Percentiles rank a stretch among this genome's conserved stretches.
Conservation (phyloP, 495 filamentous ascomycete genomes). For the Patellaria atrata region DNA sequence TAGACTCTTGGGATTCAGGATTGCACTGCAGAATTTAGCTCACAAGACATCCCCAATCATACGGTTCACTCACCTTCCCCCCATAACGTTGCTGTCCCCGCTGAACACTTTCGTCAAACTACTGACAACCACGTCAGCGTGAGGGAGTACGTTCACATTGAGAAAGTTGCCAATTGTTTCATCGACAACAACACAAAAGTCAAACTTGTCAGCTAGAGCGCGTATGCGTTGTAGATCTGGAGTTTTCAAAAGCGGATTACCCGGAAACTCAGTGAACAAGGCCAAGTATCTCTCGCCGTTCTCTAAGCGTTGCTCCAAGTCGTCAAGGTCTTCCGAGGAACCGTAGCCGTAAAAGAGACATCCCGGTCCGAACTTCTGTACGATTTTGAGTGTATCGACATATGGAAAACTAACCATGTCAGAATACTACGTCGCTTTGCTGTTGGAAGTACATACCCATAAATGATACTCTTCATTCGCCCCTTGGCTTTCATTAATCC, state of each 20-base stretch:
- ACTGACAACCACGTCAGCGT: slow-evolving; percentile 82
- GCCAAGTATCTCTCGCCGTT: slow-evolving; percentile 66
- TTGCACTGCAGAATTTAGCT: slow-evolving; percentile 35
- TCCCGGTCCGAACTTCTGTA: slow-evolving; percentile 88
- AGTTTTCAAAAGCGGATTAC: slow-evolving; percentile 76
- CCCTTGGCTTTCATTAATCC: slow-evolving; percentile 47
- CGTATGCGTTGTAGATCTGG: slow-evolving; percentile 75
- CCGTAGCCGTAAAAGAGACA: slow-evolving; percentile 83
- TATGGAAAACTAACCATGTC: slow-evolving; percentile 65
- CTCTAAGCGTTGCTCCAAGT: slow-evolving; percentile 58
- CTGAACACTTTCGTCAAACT: slow-evolving; percentile 95
- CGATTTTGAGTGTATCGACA: slow-evolving; percentile 86
- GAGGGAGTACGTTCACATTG: slow-evolving; percentile 82
- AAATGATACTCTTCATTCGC: slow-evolving; percentile 52
- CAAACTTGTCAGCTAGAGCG: slow-evolving; percentile 61
- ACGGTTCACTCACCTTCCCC: slow-evolving; percentile 42
- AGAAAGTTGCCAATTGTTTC: slow-evolving; percentile 94
- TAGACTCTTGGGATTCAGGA: slow-evolving; percentile 65
- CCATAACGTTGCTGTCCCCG: slow-evolving; percentile 97
- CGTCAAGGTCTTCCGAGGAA: slow-evolving; percentile 67
- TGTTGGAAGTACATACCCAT: slow-evolving; percentile 31
- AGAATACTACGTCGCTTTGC: slow-evolving; percentile 23
- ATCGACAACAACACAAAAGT: slow-evolving; percentile 84
- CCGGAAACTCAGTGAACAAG: slow-evolving; percentile 88
- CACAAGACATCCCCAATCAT: background rate